Evolutionary conservation across 768 basidiomycete genomes (phyloP).

Genomic region (Exsudoporus frostii): DNA sequence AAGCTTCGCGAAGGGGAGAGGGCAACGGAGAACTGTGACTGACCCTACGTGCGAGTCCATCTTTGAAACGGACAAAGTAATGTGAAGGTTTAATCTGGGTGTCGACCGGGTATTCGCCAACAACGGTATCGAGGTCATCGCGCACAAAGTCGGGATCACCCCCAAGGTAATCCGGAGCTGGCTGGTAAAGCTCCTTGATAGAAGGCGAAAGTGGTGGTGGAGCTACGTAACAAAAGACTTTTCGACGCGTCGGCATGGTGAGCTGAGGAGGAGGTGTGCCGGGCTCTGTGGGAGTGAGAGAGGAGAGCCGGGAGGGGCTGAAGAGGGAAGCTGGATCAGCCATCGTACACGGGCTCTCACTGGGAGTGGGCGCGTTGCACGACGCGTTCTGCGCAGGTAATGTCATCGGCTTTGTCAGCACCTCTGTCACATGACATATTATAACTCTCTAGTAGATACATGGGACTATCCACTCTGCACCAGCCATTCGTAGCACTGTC

Average conservation of each 20-base stretch:
- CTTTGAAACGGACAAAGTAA: constrained; percentile 59
- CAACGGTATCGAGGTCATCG: constrained; percentile 42
- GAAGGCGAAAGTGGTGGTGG: constrained; percentile 37
- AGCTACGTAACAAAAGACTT: constrained; percentile 32
- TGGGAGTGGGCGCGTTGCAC: constrained; percentile 3
- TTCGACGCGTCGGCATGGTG: constrained; percentile 13
- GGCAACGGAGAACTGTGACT: constrained; percentile 12
- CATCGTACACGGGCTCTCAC: constrained; percentile 11
- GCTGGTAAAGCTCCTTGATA: constrained; percentile 42
- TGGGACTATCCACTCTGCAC: too few relatives aligned
- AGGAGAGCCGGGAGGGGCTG: constrained; percentile 8
- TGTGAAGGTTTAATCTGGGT: constrained; percentile 37
- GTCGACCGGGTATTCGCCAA: constrained; percentile 49
- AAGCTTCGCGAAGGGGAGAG: background rate
- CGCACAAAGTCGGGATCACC: constrained; percentile 31
- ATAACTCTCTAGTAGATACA: too few relatives aligned
- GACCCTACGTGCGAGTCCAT: constrained; percentile 61
- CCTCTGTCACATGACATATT: constrained; percentile 7
- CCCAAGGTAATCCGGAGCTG: constrained; percentile 33
- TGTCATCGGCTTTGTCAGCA: constrained; percentile 19
- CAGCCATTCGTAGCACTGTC: background rate
- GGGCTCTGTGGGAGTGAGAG: constrained; percentile 15
- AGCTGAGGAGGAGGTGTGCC: constrained; percentile 6
- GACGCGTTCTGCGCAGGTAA: too few relatives aligned
- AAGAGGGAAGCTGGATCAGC: constrained; percentile 14